Base-by-base conservation (phyloP, 306 rosid genomes). In the Casuarina cunninghamiana region DNA sequence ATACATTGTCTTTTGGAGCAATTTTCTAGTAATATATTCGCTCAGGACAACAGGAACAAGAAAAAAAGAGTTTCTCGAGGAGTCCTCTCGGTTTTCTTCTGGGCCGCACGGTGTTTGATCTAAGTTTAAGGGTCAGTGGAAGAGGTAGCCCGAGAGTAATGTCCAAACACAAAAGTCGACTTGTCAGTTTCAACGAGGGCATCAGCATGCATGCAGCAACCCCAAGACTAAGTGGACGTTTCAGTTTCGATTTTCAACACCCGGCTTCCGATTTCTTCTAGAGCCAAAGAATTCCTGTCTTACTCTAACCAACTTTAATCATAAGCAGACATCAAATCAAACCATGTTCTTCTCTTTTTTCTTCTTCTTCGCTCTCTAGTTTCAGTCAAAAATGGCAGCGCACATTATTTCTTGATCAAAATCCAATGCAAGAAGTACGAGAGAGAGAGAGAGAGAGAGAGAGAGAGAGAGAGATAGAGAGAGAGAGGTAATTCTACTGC, bases 321-420 rank as follows among this genome's bases (percentile, higher is more conserved):
- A 41, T 16, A 69, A 43, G 17, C n/a, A 69, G 26, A 46, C 39
- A 46, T 38, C 53, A 26, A 69, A 69, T 26, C 71, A 46, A 69
- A 46, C 74, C 74, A 7, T 15, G 1, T 38, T 15, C 42, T 53
- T 72, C 65, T 5, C 21, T 2, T 26, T 9, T 13, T 11, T 5
- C 21, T 2, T 26, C 4, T 10, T 49, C 35, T 19, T 2, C 35
- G 32, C 38, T 10, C 35, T 44, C 38, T 10, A 57, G 45, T 70
- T 48, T 35, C n/a, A 61, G 82, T 78, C 72, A 78, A 69, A 19
- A 49, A 78, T 49, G 63, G 72, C 73, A n/a, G 77, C 72, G 5
- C 44, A 71, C 19, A 61, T 50, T 10, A 71, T 26, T 78, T 50
- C 17, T 57, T 49, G 39, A 49, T 50, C 10, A 19, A 49, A 44